These are phyloP conservation scores for Mycosphaerella sp. DNA, from an alignment of 2,329 filamentous ascomycete species.

Conservation along the genomic window DNA sequence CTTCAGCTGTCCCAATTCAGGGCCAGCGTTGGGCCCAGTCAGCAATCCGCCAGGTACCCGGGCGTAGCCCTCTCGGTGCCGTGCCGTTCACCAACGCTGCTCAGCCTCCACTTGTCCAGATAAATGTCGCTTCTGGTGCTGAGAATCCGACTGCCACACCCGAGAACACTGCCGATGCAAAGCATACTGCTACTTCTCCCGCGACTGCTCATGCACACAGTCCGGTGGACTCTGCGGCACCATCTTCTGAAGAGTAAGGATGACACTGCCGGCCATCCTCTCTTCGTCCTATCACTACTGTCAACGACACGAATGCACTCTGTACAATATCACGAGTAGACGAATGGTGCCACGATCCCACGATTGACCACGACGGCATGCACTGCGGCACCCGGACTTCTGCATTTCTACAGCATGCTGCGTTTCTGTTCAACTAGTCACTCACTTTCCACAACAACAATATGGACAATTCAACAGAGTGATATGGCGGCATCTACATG, in stretches of 20 bases:
- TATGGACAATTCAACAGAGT: slow-evolving; percentile 18
- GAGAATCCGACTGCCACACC: slow-evolving; percentile 16
- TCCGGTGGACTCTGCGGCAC: slow-evolving; percentile 25
- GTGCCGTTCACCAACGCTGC: slow-evolving; percentile 24
- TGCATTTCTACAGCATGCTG: slow-evolving; percentile 20
- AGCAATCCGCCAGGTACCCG: slow-evolving; percentile 19
- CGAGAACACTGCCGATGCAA: slow-evolving; percentile 18
- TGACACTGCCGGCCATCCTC: slow-evolving; percentile 4
- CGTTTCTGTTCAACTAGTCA: slow-evolving; percentile 15
- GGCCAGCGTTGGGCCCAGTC: slow-evolving; percentile 35
- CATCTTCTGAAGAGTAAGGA: slow-evolving; percentile 25
- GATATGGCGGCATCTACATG: slow-evolving; percentile 22
- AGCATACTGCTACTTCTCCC: slow-evolving; percentile 22
- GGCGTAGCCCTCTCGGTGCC: slow-evolving; percentile 23
- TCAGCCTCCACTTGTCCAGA: slow-evolving; percentile 24
- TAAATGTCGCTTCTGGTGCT: slow-evolving; percentile 18
- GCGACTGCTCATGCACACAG: slow-evolving; percentile 21
- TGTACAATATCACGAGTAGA: slow-evolving; percentile 26
- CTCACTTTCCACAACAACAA: slow-evolving; percentile 19
- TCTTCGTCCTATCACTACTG: slow-evolving; percentile 20
- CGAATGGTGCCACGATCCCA: slow-evolving; percentile 24
- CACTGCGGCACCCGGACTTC: slow-evolving; percentile 15
- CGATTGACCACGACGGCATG: slow-evolving; percentile 22
- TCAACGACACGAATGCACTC: slow-evolving; percentile 18
- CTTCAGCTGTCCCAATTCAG: slow-evolving; percentile 29